Percentiles rank a stretch among this genome's conserved stretches.
These are phyloP conservation scores for Meredithiella fracta DNA, from an alignment of 2,329 filamentous ascomycete genomes.

Conservation along the genomic window DNA sequence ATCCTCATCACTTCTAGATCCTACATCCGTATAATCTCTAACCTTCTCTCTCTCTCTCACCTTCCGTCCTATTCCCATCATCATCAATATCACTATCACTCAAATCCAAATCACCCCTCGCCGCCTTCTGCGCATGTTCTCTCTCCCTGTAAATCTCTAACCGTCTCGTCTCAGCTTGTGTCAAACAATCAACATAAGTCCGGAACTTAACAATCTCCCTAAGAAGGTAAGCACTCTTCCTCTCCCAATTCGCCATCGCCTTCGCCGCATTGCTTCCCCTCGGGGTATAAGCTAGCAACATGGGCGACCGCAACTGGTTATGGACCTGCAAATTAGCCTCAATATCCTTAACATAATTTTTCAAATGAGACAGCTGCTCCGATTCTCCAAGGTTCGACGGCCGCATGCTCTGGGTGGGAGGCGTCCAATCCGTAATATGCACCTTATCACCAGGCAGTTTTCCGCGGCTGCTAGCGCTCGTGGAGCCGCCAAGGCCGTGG, in stretches of 20 bases:
- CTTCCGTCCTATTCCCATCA: background rate
- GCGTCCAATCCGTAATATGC: constrained; percentile 72
- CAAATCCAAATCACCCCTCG: constrained; percentile 15
- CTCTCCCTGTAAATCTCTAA: constrained; percentile 52
- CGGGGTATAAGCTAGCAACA: constrained; percentile 79
- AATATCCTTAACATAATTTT: constrained; percentile 66
- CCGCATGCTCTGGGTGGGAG: constrained; percentile 80
- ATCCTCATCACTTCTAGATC: background rate
- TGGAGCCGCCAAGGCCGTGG: constrained; percentile 26
- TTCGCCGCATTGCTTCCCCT: constrained; percentile 64
- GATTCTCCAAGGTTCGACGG: constrained; percentile 61
- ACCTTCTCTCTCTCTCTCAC: background rate
- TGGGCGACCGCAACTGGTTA: constrained; percentile 72
- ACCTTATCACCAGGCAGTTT: constrained; percentile 74
- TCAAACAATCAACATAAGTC: constrained; percentile 79
- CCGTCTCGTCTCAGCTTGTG: constrained; percentile 52
- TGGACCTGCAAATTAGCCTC: constrained; percentile 75
- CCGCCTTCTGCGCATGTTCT: constrained; percentile 21
- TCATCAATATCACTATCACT: constrained; percentile 8
- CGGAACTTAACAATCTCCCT: constrained; percentile 92
- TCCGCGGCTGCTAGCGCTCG: constrained; percentile 31
- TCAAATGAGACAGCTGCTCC: constrained; percentile 63
- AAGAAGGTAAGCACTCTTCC: constrained; percentile 80
- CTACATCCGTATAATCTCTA: background rate
- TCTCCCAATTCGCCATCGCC: constrained; percentile 94